phyloP scores from a whole-genome alignment of 164 flowering plant species.

The Tetrastigma voinierianum region DNA sequence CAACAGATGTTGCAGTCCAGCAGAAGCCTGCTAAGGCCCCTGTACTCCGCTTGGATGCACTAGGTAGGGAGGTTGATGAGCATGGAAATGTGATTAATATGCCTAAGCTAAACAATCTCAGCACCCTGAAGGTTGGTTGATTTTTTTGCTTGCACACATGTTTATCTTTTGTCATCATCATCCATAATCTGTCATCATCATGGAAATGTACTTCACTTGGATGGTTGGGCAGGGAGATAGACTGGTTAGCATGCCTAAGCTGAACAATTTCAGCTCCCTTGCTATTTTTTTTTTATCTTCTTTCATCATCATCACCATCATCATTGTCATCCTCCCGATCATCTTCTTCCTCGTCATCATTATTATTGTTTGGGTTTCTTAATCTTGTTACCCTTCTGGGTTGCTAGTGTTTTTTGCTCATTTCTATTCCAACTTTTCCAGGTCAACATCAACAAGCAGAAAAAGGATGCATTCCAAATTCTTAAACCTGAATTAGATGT shows the following conservation, averaged over 20 bases:
- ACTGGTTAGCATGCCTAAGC: too few species aligned
- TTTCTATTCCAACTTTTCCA: conserved; percentile 26
- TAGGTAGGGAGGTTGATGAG: conserved; percentile 96
- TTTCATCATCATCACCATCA: too few species aligned
- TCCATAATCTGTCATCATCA: too few species aligned
- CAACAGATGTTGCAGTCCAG: conserved; percentile 45
- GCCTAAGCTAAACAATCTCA: conserved; percentile 72
- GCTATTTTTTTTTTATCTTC: background rate
- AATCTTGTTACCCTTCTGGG: background rate
- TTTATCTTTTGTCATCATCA: too few species aligned
- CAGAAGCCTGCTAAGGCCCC: conserved; percentile 95
- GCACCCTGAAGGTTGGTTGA: conserved; percentile 84
- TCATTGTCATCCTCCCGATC: too few species aligned
- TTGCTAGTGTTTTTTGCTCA: conserved; percentile 6
- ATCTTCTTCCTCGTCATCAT: too few species aligned
- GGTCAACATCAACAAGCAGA: conserved; percentile 99
- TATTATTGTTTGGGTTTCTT: background rate
- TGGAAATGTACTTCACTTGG: too few species aligned
- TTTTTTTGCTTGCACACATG: background rate
- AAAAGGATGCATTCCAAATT: conserved; percentile 93
- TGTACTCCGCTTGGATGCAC: conserved; percentile 93
- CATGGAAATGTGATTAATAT: conserved; percentile 87
- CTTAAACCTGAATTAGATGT: conserved; percentile 89
- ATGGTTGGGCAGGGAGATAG: too few species aligned
- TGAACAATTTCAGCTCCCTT: too few species aligned